These are phyloP conservation scores for Colletotrichum kahawae DNA, from an alignment of 2,329 filamentous ascomycete species.

Conservation along the genomic window DNA sequence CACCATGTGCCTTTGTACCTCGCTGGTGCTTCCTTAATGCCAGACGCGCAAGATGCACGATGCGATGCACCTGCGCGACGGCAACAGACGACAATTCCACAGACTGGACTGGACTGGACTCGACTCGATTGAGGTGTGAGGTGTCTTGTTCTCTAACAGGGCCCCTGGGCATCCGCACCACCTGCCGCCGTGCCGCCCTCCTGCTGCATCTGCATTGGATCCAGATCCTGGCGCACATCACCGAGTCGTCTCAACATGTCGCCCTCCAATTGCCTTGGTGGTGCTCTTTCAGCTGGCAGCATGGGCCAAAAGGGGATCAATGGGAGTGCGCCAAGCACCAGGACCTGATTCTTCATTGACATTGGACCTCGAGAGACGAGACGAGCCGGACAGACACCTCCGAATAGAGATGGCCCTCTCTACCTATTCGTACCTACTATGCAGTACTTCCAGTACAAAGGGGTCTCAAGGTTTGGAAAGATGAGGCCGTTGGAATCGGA, in stretches of 20 bases:
- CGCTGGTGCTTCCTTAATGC: background rate
- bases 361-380: background rate
- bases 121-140: background rate
- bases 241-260: background rate
- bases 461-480: background rate
- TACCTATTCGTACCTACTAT: too few relatives aligned
- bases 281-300: background rate
- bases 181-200: background rate
- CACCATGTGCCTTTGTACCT: background rate
- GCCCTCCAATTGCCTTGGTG: background rate
- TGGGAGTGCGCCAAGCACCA: background rate
- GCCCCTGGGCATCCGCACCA: background rate
- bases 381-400: background rate
- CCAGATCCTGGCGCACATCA: constrained; percentile 16
- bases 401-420: background rate
- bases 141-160: background rate
- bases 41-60: background rate
- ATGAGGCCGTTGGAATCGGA: background rate
- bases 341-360: background rate
- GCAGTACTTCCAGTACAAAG: background rate
- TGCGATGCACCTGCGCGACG: background rate
- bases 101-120: background rate
- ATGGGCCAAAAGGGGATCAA: background rate
- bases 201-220: background rate
- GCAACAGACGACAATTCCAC: background rate